These are phyloP conservation scores for Cicer pinnatifidum DNA, from an alignment of 306 rosid species.

Conservation along the genomic window DNA sequence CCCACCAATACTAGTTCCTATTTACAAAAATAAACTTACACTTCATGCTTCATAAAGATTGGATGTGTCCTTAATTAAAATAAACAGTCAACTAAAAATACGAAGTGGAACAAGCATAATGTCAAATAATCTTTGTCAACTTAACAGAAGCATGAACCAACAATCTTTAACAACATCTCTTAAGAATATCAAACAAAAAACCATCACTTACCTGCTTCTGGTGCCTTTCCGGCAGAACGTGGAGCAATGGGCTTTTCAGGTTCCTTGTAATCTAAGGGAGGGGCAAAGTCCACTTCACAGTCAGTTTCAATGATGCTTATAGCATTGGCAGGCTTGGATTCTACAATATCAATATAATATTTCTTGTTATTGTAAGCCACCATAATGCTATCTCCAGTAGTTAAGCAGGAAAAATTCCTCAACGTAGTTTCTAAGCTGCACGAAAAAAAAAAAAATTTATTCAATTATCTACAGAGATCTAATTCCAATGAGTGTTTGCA, in stretches of 20 bases:
- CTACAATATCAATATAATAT: slow-evolving; percentile 90
- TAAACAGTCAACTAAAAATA: slow-evolving; percentile 8
- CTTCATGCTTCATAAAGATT: slow-evolving; percentile 16
- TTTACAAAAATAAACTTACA: slow-evolving; percentile 11
- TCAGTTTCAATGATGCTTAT: slow-evolving; percentile 97
- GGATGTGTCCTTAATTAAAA: background rate
- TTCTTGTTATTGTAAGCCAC: slow-evolving; percentile 96
- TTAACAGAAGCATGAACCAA: slow-evolving; percentile 13
- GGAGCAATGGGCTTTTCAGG: slow-evolving; percentile 72
- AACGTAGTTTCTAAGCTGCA: slow-evolving; percentile 91
- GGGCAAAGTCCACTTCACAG: slow-evolving; percentile 99
- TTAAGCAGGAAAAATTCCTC: slow-evolving; percentile 93
- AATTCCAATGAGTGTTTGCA: slow-evolving; percentile 1
- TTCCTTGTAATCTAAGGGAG: slow-evolving; percentile 97
- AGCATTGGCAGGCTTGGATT: slow-evolving; percentile 84
- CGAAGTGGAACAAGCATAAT: background rate
- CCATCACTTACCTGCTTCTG: slow-evolving; percentile 56
- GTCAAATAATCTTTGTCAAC: background rate
- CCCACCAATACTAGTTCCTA: slow-evolving; percentile 1
- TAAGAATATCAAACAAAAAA: slow-evolving; percentile 10
- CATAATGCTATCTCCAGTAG: slow-evolving; percentile 97
- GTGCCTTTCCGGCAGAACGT: slow-evolving; percentile 59
- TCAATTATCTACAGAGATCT: slow-evolving; percentile 32
- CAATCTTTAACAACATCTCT: slow-evolving; percentile 22
- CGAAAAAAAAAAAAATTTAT: slow-evolving; percentile 18